Conservation (phyloP, 2,329 filamentous ascomycete species). For the Pseudocercospora crystallina region DNA sequence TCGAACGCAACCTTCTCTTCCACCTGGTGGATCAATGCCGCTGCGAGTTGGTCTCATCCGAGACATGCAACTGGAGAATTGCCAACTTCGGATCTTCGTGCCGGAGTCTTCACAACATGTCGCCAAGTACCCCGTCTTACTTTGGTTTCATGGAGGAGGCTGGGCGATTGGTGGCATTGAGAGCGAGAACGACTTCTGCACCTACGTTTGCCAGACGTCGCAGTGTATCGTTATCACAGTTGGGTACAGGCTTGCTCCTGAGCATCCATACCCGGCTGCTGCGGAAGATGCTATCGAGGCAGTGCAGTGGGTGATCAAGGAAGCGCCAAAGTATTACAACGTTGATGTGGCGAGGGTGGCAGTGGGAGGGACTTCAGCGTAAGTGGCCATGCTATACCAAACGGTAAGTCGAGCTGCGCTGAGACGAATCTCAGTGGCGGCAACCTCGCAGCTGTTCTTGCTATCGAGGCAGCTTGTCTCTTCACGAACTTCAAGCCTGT, state of each 20-base stretch:
- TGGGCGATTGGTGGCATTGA: conserved; percentile 21
- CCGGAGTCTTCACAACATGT: conserved; percentile 15
- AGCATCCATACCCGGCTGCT: conserved; percentile 46
- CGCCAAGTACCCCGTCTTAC: conserved; percentile 7
- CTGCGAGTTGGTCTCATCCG: conserved; percentile 13
- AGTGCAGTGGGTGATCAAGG: conserved; percentile 39
- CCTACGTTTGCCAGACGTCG: conserved; percentile 19
- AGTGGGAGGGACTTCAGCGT: conserved; percentile 20
- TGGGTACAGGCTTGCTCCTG: conserved; percentile 46
- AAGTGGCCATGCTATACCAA: neutral
- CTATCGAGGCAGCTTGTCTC: conserved; percentile 23
- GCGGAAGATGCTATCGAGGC: conserved; percentile 48
- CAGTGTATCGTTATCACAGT: conserved; percentile 22
- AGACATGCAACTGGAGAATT: conserved; percentile 18
- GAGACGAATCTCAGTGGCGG: conserved; percentile 11
- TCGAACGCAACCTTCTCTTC: conserved; percentile 10
- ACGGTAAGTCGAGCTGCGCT: neutral
- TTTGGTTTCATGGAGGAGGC: conserved; percentile 14
- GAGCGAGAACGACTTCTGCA: conserved; percentile 25
- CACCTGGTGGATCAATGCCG: conserved; percentile 13
- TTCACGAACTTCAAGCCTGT: conserved; percentile 20
- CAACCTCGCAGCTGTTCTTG: conserved; percentile 20
- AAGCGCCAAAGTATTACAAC: conserved; percentile 15
- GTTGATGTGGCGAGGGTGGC: conserved; percentile 19
- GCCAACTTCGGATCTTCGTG: conserved; percentile 20